phyloP scores from a whole-genome alignment of 352 stramenopile species.

The Phytophthora pini region DNA sequence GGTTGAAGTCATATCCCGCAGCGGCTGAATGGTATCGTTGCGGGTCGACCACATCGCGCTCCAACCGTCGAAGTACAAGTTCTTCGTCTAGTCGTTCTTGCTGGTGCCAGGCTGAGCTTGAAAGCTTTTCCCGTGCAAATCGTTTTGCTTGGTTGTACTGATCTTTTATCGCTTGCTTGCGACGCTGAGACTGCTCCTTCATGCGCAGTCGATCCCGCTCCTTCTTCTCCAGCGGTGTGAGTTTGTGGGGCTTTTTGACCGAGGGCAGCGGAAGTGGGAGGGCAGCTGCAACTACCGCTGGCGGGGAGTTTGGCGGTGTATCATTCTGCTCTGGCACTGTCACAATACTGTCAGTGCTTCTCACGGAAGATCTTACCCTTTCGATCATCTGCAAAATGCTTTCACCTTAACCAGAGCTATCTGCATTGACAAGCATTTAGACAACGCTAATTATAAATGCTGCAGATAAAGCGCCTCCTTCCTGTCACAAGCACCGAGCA shows the following conservation, averaged over 20 bases:
- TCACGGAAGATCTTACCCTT: conserved; percentile 11
- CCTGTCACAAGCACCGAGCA: not conserved
- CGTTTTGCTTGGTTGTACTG: conserved; percentile 35
- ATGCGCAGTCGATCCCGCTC: conserved; percentile 54
- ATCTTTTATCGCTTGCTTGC: conserved; percentile 44
- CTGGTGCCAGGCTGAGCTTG: conserved; percentile 49
- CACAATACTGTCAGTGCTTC: conserved; percentile 25
- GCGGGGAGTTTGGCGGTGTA: conserved; percentile 2
- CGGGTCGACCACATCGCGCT: conserved; percentile 64
- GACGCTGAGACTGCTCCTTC: conserved; percentile 55
- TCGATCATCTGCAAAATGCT: conserved; percentile 11
- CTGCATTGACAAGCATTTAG: conserved; percentile 23
- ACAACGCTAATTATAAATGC: conserved; percentile 37
- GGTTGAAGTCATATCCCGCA: conserved; percentile 62
- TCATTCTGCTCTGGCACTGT: conserved; percentile 14
- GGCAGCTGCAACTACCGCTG: conserved; percentile 12
- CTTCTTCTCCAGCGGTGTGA: conserved; percentile 62
- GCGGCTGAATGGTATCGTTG: conserved; percentile 57
- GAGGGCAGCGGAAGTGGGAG: conserved; percentile 15
- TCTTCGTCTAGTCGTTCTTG: conserved; percentile 69
- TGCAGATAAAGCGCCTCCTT: conserved; percentile 6
- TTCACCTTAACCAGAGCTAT: not conserved
- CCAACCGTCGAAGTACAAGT: conserved; percentile 63
- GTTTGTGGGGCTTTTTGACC: conserved; percentile 31
- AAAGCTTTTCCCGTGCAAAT: conserved; percentile 33